Evolutionary conservation across 2,329 filamentous ascomycete species (phyloP).

Genomic region (Cladosporium phlei): DNA sequence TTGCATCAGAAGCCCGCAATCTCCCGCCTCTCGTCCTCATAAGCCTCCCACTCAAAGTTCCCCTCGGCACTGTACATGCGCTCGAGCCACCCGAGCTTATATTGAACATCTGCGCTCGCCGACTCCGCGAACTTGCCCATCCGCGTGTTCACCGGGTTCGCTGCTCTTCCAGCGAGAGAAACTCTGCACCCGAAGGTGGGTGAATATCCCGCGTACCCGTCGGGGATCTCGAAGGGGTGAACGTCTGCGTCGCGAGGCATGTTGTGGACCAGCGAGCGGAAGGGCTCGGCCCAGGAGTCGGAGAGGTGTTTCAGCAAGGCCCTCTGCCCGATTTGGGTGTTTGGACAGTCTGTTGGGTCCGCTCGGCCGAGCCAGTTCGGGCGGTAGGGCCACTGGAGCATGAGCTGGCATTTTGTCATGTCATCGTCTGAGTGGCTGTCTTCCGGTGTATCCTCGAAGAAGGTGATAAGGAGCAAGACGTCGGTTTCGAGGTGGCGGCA

Average conservation of each 20-base stretch:
- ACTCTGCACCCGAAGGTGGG: no score
- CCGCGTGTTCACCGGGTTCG: no score
- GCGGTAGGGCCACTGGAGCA: conserved; percentile 46
- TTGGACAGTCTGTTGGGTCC: conserved; percentile 38
- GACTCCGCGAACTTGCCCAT: no score
- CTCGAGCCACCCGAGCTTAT: no score
- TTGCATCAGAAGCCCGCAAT: no score
- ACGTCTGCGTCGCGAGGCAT: conserved; percentile 16
- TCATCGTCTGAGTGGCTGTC: conserved; percentile 24
- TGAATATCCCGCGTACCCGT: no score
- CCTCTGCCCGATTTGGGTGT: conserved; percentile 24
- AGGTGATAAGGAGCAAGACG: conserved; percentile 51
- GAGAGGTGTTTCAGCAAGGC: conserved; percentile 18
- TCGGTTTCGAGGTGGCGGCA: conserved; percentile 50
- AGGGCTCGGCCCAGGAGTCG: conserved; percentile 17
- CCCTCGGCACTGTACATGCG: no score
- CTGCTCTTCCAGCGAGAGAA: neutral
- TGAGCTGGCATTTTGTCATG: conserved; percentile 30
- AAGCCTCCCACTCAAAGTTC: no score
- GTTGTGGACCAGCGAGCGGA: conserved; percentile 16
- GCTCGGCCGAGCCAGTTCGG: conserved; percentile 19
- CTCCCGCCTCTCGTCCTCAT: no score
- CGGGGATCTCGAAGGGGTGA: conserved; percentile 17
- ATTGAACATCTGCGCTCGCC: no score
- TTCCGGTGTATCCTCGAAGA: conserved; percentile 47